A percentile compares a stretch with the other conserved stretches of the same genome.
Evolutionary conservation across 345 rosid genomes (phyloP).

Genomic region (Adansonia digitata): DNA sequence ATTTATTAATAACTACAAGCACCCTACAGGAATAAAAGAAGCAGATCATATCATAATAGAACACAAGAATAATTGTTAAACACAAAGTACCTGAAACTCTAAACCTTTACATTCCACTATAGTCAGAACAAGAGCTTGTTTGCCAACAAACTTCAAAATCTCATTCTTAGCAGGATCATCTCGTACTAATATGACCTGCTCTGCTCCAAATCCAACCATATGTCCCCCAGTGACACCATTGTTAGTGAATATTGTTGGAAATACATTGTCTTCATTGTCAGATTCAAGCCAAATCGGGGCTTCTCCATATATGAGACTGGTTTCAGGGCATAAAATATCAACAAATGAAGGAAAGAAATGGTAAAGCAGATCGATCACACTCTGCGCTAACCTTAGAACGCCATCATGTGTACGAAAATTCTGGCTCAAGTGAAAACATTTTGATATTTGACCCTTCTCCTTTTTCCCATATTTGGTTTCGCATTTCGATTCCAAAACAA

Average conservation of each 20-base stretch:
- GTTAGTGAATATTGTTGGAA: constrained; percentile 40
- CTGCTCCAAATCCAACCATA: constrained; percentile 46
- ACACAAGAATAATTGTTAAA: neutral
- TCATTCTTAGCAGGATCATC: constrained; percentile 33
- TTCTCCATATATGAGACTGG: constrained; percentile 41
- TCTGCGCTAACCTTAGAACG: constrained; percentile 47
- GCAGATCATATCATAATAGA: neutral
- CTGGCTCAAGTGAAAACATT: constrained; percentile 35
- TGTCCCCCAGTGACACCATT: constrained; percentile 8
- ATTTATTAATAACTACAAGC: neutral
- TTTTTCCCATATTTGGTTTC: neutral
- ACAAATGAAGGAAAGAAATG: constrained; percentile 34
- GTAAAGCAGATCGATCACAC: constrained; percentile 43
- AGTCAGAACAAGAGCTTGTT: constrained; percentile 48
- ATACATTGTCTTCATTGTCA: constrained; percentile 27
- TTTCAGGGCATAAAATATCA: constrained; percentile 36
- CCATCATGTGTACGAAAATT: constrained; percentile 54
- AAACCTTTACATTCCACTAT: constrained; percentile 48
- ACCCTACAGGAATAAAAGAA: neutral
- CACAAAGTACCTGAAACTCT: constrained; percentile 43
- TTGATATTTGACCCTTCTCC: constrained; percentile 37
- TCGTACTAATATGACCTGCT: constrained; percentile 46
- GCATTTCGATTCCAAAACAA: constrained; percentile 23
- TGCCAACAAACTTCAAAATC: constrained; percentile 27
- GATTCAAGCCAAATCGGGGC: constrained; percentile 42